These are phyloP conservation scores for Malus asiatica DNA, from an alignment of 306 rosid species.

Conservation along the genomic window DNA sequence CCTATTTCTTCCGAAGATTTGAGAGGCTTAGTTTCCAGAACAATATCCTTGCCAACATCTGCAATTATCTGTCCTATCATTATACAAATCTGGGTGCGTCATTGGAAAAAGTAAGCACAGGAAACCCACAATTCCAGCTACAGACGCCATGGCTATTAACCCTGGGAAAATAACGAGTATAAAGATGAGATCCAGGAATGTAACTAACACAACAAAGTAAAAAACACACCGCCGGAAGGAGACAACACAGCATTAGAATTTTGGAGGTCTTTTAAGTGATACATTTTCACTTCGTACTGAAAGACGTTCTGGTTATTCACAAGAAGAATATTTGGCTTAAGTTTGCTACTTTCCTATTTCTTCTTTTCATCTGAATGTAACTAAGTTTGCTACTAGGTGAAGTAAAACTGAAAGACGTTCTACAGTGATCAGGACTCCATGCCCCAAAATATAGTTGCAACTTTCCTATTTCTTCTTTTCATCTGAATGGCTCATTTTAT, in stretches of 20 bases:
- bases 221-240: background rate
- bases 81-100: constrained; percentile 67
- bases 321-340: background rate
- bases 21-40: constrained; percentile 40
- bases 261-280: background rate
- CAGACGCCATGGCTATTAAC: constrained; percentile 43
- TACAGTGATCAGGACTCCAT: background rate
- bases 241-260: background rate
- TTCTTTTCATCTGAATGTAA: no score
- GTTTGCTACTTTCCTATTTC: background rate
- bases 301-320: background rate
- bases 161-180: constrained; percentile 35
- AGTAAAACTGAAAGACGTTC: background rate
- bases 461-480: background rate
- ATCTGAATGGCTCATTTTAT: background rate
- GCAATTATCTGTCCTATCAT: constrained; percentile 58
- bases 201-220: constrained; percentile 1
- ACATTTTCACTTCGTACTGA: background rate
- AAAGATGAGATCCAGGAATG: constrained; percentile 10
- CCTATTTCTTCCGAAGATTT: constrained; percentile 15
- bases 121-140: constrained; percentile 66
- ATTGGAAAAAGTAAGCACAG: constrained; percentile 72
- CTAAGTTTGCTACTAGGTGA: no score
- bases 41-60: constrained; percentile 90
- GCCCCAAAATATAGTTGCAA: background rate